Conservation (phyloP, 1,139 yeast species). For the Diutina scorzettiae region DNA sequence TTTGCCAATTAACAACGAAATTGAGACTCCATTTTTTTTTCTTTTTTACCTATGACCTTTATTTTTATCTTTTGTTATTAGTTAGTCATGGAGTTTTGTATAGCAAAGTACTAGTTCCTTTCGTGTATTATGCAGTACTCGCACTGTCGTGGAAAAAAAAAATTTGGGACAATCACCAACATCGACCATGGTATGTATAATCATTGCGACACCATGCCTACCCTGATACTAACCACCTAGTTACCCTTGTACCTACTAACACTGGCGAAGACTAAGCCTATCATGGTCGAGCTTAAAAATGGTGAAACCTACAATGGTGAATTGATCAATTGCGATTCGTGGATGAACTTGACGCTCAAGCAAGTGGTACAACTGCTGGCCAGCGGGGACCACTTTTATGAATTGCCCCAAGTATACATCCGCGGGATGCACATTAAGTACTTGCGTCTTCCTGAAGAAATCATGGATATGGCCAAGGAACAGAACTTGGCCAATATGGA, state of each 20-base stretch:
- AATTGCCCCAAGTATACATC: slow-evolving; percentile 68
- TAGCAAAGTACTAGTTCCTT: too few species aligned
- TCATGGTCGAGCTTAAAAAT: slow-evolving; percentile 85
- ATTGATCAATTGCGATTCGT: slow-evolving; percentile 74
- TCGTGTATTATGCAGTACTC: too few species aligned
- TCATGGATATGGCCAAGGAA: slow-evolving; percentile 75
- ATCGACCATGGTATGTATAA: slow-evolving; percentile 4
- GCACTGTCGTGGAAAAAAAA: too few species aligned
- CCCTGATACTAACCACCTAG: background rate
- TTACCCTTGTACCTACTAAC: slow-evolving; percentile 6
- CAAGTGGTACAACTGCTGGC: slow-evolving; percentile 69
- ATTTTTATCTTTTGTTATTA: too few species aligned
- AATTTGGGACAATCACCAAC: too few species aligned
- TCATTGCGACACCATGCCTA: background rate
- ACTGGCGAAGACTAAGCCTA: slow-evolving; percentile 32
- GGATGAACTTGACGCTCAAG: slow-evolving; percentile 81
- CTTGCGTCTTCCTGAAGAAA: slow-evolving; percentile 37
- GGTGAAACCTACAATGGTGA: slow-evolving; percentile 88
- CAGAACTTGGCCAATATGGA: slow-evolving; percentile 46
- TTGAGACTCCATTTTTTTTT: too few species aligned
- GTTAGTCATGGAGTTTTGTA: too few species aligned
- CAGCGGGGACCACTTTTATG: slow-evolving; percentile 54
- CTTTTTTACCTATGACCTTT: too few species aligned
- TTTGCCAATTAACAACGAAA: too few species aligned
- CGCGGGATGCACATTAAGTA: slow-evolving; percentile 65